Conservation (phyloP, 148 eudicot species). For the Amaranthus cruentus region DNA sequence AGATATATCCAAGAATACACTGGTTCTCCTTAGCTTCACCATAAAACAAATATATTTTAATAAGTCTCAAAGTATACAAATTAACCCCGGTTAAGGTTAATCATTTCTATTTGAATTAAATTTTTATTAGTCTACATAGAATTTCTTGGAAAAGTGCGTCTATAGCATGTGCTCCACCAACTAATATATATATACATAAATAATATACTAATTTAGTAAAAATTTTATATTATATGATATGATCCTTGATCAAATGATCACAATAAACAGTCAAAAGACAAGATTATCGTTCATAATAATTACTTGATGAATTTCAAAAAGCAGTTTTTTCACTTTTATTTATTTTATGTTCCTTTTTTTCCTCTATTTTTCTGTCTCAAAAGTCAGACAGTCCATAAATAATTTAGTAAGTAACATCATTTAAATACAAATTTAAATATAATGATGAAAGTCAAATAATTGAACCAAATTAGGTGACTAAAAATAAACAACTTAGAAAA, state of each 20-base stretch:
- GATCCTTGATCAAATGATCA: neutral
- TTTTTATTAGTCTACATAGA: no score
- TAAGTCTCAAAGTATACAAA: no score
- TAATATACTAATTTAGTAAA: neutral
- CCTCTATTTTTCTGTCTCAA: neutral
- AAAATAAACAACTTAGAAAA: slow-evolving; percentile 7
- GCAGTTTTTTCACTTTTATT: neutral
- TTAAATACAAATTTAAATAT: neutral
- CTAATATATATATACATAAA: neutral
- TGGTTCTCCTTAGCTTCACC: no score
- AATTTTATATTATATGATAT: neutral
- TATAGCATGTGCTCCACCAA: no score
- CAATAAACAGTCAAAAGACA: slow-evolving; percentile 6
- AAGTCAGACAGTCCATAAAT: neutral
- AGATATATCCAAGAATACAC: no score
- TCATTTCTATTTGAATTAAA: no score
- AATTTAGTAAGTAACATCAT: neutral
- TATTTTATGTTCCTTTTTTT: neutral
- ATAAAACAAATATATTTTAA: no score
- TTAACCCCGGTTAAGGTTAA: no score
- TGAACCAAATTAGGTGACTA: slow-evolving; percentile 29
- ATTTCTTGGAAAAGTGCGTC: no score
- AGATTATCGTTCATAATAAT: neutral
- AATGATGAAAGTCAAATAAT: slow-evolving; percentile 24
- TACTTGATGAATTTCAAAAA: neutral